These are phyloP conservation scores for Colletotrichum destructivum DNA, from an alignment of 2,329 filamentous ascomycete genomes.

Conservation along the genomic window DNA sequence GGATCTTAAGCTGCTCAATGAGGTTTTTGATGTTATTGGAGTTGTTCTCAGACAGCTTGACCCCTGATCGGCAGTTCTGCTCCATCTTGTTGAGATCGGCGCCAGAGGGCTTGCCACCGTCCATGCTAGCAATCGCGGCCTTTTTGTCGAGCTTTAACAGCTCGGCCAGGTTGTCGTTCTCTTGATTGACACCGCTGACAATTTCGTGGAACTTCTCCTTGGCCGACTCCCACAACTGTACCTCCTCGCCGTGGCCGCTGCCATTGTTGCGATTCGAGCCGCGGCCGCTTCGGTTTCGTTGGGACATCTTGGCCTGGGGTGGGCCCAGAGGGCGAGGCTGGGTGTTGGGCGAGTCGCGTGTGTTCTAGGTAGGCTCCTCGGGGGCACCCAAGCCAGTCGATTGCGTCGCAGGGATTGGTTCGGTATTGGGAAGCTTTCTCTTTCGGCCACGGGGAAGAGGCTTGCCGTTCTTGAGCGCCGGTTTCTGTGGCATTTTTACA, in stretches of 20 bases:
- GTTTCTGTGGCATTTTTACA: constrained; percentile 12
- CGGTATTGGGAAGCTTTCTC: background rate
- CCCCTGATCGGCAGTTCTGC: constrained; percentile 58
- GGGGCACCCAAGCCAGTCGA: background rate
- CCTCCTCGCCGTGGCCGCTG: constrained; percentile 60
- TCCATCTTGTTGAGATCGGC: constrained; percentile 60
- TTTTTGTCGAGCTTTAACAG: constrained; percentile 59
- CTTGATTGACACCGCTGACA: constrained; percentile 57
- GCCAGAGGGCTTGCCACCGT: constrained; percentile 48
- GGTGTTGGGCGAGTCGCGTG: constrained; percentile 4
- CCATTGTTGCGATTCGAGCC: constrained; percentile 62
- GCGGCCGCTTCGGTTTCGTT: constrained; percentile 61
- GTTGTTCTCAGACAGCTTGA: constrained; percentile 58
- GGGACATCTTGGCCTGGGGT: constrained; percentile 54
- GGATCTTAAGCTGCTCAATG: constrained; percentile 60
- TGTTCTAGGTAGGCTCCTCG: constrained; percentile 25
- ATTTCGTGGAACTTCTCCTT: constrained; percentile 58
- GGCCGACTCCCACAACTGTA: constrained; percentile 59
- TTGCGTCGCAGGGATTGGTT: background rate
- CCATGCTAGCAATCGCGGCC: constrained; percentile 56
- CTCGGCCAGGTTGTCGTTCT: constrained; percentile 58
- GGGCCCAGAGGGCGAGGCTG: constrained; percentile 17
- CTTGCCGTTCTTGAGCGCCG: background rate
- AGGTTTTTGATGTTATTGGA: constrained; percentile 54
- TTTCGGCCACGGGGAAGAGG: background rate